Evolutionary conservation across 257 asterid genomes (phyloP).

Genomic region (Plectranthus barbatus): DNA sequence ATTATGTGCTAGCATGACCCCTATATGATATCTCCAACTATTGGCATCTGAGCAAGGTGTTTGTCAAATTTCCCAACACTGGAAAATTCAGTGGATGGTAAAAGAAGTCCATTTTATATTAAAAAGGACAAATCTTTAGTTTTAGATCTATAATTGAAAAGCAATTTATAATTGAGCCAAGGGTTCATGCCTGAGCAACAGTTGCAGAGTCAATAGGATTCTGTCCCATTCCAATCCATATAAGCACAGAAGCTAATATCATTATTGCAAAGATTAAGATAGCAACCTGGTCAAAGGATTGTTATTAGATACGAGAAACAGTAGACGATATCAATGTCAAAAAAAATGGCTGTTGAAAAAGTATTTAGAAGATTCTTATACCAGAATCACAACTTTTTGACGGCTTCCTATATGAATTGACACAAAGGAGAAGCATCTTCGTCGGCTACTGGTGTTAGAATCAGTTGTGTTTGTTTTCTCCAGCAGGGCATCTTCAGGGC

Average conservation of each 20-base stretch:
- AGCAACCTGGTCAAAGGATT: slow-evolving; percentile 43
- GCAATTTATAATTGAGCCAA: not conserved
- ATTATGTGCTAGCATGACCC: not conserved
- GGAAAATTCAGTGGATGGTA: not conserved
- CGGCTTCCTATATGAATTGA: slow-evolving; percentile 58
- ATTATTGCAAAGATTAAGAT: slow-evolving; percentile 46
- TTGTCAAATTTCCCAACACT: too few species aligned
- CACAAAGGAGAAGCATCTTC: slow-evolving; percentile 49
- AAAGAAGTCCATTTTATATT: not conserved
- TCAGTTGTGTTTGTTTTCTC: slow-evolving; percentile 41
- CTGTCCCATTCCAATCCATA: slow-evolving; percentile 69
- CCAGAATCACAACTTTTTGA: slow-evolving; percentile 79
- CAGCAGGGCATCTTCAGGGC: slow-evolving; percentile 49
- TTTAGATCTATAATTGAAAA: not conserved
- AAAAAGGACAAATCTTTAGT: not conserved
- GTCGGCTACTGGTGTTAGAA: slow-evolving; percentile 25
- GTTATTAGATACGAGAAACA: slow-evolving; percentile 7
- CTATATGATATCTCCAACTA: too few species aligned
- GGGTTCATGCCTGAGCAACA: slow-evolving; percentile 65
- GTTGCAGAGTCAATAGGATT: slow-evolving; percentile 50
- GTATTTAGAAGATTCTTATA: slow-evolving; percentile 13
- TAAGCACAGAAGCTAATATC: slow-evolving; percentile 55
- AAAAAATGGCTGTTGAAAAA: not conserved
- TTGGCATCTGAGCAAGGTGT: too few species aligned
- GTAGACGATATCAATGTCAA: not conserved